A percentile compares a stretch with the other conserved stretches of the same genome.
Evolutionary conservation across 495 filamentous ascomycete species (phyloP).

Genomic region (Aspergillus carlsbadensis): DNA sequence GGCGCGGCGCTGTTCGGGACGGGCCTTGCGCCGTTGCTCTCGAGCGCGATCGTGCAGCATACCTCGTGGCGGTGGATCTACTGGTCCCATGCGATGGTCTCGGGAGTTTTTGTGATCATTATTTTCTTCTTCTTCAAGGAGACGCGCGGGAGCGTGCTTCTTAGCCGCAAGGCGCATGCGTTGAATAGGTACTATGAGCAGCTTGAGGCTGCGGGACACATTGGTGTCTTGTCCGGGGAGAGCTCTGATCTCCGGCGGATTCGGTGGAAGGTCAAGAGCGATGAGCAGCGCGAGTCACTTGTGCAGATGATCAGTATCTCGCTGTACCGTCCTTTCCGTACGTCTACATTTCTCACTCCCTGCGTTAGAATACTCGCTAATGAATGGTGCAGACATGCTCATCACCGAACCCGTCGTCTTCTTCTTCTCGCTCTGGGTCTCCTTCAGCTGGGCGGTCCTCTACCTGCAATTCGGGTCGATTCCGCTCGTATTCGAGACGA

Average conservation of each 20-base stretch:
- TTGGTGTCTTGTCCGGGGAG: conserved; percentile 56
- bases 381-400: conserved; percentile 56
- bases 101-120: conserved; percentile 59
- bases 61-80: conserved; percentile 86
- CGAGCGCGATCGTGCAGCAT: conserved; percentile 66
- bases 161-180: conserved; percentile 70
- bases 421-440: conserved; percentile 88
- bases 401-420: conserved; percentile 92
- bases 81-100: conserved; percentile 76
- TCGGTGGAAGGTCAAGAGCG: conserved; percentile 81
- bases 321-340: conserved; percentile 71
- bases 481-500: conserved; percentile 71
- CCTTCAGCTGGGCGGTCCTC: conserved; percentile 87
- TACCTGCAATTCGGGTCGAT: conserved; percentile 82
- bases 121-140: conserved; percentile 74
- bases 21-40: conserved; percentile 73
- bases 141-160: conserved; percentile 77
- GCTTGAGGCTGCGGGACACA: conserved; percentile 64
- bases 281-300: conserved; percentile 74
- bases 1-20: conserved; percentile 76
- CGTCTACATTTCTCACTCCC: conserved; percentile 9
- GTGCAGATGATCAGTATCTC: conserved; percentile 73
- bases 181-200: conserved; percentile 81
- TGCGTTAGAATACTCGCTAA: background rate
- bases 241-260: conserved; percentile 54